A percentile compares a stretch with the other conserved stretches of the same genome.
These are phyloP conservation scores for Tetrapyrgos nigripes DNA, from an alignment of 1,284 basidiomycete genomes.

Conservation along the genomic window DNA sequence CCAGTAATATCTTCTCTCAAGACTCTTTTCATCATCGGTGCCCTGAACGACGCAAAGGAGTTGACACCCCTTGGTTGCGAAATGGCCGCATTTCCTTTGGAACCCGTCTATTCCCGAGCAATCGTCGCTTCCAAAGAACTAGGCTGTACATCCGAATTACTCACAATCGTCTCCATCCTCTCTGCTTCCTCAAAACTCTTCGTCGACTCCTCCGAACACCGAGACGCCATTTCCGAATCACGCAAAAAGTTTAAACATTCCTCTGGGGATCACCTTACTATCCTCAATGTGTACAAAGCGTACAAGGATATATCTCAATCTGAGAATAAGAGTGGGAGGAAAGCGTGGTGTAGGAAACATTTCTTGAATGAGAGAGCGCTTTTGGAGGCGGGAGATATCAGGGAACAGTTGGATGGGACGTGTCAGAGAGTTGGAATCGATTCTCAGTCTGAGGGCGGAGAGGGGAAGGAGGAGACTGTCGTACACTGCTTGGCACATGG, in stretches of 20 bases:
- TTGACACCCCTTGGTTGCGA: conserved; percentile 76
- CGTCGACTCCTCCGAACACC: conserved; percentile 70
- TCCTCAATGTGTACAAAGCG: conserved; percentile 84
- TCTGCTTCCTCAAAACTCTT: conserved; percentile 82
- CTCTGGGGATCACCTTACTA: conserved; percentile 91
- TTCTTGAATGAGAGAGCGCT: conserved; percentile 89
- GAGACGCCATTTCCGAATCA: conserved; percentile 74
- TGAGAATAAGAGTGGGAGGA: conserved; percentile 55
- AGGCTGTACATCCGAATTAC: conserved; percentile 75
- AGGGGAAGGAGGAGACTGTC: conserved; percentile 63
- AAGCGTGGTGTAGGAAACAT: conserved; percentile 85
- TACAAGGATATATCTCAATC: conserved; percentile 67
- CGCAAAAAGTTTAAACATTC: conserved; percentile 82
- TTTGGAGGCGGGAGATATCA: conserved; percentile 83
- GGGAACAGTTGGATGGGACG: conserved; percentile 78
- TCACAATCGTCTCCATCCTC: conserved; percentile 82
- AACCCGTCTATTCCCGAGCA: conserved; percentile 81
- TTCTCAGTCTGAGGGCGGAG: conserved; percentile 59
- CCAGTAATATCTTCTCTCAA: conserved; percentile 76
- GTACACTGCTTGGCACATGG: conserved; percentile 76
- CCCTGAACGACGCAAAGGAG: conserved; percentile 66
- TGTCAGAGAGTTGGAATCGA: conserved; percentile 71
- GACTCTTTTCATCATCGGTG: conserved; percentile 78
- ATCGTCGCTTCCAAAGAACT: conserved; percentile 76
- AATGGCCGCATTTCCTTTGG: conserved; percentile 87